A percentile compares a stretch with the other conserved stretches of the same genome.
phyloP scores from a whole-genome alignment of 345 rosid species.

The Microthlaspi erraticum region DNA sequence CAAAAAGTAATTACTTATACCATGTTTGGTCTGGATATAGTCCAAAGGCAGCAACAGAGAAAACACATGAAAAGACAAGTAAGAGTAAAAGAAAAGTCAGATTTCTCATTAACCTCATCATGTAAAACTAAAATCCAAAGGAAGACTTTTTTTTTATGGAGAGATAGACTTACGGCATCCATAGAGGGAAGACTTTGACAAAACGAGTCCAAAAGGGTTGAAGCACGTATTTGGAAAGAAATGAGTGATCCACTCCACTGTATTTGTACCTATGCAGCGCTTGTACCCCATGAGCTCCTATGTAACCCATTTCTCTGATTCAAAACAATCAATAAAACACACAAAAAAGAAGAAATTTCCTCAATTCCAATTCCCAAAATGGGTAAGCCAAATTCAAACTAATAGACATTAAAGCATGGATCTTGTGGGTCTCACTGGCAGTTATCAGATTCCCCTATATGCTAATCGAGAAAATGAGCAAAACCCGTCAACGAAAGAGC shows the following conservation, averaged over 20 bases:
- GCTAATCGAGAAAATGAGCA: constrained; percentile 18
- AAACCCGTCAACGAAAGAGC: neutral
- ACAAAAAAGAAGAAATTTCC: neutral
- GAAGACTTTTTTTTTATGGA: neutral
- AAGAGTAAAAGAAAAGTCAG: constrained; percentile 36
- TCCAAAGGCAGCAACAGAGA: constrained; percentile 37
- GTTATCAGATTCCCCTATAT: neutral
- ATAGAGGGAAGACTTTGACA: constrained; percentile 91
- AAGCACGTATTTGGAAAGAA: constrained; percentile 83
- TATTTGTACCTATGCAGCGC: constrained; percentile 88
- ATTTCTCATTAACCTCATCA: constrained; percentile 3
- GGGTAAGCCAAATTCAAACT: constrained; percentile 5
- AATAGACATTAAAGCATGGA: constrained; percentile 30
- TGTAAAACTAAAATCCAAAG: constrained; percentile 15
- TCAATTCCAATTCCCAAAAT: constrained; percentile 8
- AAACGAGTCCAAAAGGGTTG: constrained; percentile 93
- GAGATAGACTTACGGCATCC: constrained; percentile 91
- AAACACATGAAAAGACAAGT: constrained; percentile 35
- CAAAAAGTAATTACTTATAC: constrained; percentile 49
- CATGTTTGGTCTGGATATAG: constrained; percentile 86
- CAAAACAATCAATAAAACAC: constrained; percentile 6
- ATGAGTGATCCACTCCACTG: constrained; percentile 94
- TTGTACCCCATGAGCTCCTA: constrained; percentile 84
- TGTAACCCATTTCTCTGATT: constrained; percentile 70
- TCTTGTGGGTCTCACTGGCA: constrained; percentile 21